Evolutionary conservation across 257 asterid genomes (phyloP), one percentile per base, ranked within the genome.

Genomic region (Solanum acaule): DNA sequence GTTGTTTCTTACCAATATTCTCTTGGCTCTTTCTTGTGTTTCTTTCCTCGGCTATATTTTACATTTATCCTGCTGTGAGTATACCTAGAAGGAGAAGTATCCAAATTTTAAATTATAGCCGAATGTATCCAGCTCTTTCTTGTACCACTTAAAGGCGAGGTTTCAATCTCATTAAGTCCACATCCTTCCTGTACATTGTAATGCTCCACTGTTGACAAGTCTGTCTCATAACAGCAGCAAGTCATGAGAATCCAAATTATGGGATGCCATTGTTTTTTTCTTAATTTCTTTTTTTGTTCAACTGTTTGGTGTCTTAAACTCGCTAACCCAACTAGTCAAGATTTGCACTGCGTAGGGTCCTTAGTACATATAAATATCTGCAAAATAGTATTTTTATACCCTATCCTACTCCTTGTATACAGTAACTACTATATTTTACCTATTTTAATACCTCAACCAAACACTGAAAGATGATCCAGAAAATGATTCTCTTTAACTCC

Each of bases 21-120:
- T 67, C 78, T 56, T 75, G 37, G 73, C 76, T 77, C 84, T 88
- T 92, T 91, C 81, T 87, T 49, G 49, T 13, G 27, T 82, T 49
- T 56, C 40, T 56, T 34, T 27, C 20, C 33, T 46, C 2, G 87
- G 71, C 35, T 10, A 16, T 29, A 42, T 85, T 23, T 71, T 10
- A 42, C 8, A 5, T 49, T 82, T 29, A 10, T 82, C 37, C 44
- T 82, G 70, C 44, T 82, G 86, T 18, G 86, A 29, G 27, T 52
- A 82, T 27, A 18, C 20, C 31, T 22, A 35, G 31, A 75, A 20
- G 82, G 46, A 20, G 27, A 73, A 34, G 81, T 73, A 34, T 34
- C 81, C 29, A 20, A 18, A 33, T 72, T 72, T 34, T 4, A 73
- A 73, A 10, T 34, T 34, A 73, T 73, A 34, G 81, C 46, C 4